A percentile compares a stretch with the other conserved stretches of the same genome.
Evolutionary conservation across 2,329 filamentous ascomycete genomes (phyloP).

Genomic region (Neopestalotiopsis sp.): DNA sequence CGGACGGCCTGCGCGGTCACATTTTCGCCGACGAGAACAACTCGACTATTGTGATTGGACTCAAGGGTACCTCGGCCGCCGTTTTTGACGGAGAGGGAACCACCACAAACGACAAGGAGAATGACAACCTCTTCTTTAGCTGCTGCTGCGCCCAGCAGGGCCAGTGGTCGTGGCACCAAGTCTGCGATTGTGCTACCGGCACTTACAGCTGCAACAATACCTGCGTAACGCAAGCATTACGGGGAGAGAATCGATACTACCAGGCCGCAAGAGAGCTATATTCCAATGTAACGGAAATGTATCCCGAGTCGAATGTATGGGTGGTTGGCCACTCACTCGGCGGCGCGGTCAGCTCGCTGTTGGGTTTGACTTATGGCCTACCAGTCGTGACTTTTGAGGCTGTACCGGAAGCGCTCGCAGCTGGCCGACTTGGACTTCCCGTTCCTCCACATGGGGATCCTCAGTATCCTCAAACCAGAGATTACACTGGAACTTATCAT

Average conservation of each 20-base stretch:
- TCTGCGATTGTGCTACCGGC: conserved; percentile 88
- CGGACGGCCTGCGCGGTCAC: conserved; percentile 87
- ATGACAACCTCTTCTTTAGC: conserved; percentile 97
- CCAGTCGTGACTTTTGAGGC: conserved; percentile 94
- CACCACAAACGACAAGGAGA: conserved; percentile 95
- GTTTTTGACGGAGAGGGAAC: conserved; percentile 97
- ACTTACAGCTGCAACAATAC: conserved; percentile 93
- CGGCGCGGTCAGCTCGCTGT: conserved; percentile 84
- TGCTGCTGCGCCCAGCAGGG: conserved; percentile 97
- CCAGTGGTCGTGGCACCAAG: conserved; percentile 86
- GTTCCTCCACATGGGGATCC: conserved; percentile 80
- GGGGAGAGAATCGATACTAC: conserved; percentile 89
- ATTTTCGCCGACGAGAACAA: conserved; percentile 89
- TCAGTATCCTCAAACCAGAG: conserved; percentile 70
- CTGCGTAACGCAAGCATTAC: conserved; percentile 78
- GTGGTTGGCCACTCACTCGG: conserved; percentile 91
- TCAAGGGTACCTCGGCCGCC: conserved; percentile 90
- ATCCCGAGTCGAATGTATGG: conserved; percentile 86
- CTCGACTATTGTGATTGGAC: conserved; percentile 84
- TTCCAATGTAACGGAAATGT: conserved; percentile 87
- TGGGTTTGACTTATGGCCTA: conserved; percentile 89
- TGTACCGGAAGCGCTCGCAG: conserved; percentile 87
- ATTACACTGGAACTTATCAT: conserved; percentile 81
- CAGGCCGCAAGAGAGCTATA: conserved; percentile 88
- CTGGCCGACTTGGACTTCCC: conserved; percentile 82